Conservation (phyloP, 2,329 filamentous ascomycete genomes). For the Aspergillus persii region DNA sequence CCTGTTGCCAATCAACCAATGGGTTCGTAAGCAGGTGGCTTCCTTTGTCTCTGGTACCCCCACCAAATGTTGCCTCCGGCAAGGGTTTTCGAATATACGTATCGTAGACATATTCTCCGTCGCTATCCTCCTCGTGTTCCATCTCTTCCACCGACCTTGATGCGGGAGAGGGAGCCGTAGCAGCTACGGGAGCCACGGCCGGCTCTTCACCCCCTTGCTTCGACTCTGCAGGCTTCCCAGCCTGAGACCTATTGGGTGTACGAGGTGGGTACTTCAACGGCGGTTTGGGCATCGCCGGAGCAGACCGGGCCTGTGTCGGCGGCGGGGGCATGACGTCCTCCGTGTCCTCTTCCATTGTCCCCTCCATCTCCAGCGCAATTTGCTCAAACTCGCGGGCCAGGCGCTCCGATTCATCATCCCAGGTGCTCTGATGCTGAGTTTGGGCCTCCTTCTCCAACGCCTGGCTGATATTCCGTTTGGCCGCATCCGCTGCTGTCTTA, state of each 20-base stretch:
- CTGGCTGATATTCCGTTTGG: slow-evolving; percentile 34
- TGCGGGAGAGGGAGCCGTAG: slow-evolving; percentile 12
- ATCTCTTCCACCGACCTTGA: neutral
- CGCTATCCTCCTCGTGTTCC: slow-evolving; percentile 41
- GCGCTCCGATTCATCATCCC: slow-evolving; percentile 44
- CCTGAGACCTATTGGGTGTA: slow-evolving; percentile 30
- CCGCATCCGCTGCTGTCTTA: slow-evolving; percentile 32
- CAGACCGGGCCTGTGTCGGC: slow-evolving; percentile 4
- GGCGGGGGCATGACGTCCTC: slow-evolving; percentile 1
- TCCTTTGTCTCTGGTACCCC: neutral
- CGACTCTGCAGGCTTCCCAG: slow-evolving; percentile 2
- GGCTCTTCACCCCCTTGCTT: slow-evolving; percentile 4
- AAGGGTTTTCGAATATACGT: slow-evolving; percentile 56
- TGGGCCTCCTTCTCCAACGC: slow-evolving; percentile 37
- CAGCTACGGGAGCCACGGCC: neutral
- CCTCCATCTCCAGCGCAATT: slow-evolving; percentile 43
- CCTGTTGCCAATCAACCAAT: slow-evolving; percentile 26
- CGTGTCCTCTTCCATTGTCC: slow-evolving; percentile 23
- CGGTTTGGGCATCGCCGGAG: slow-evolving; percentile 23
- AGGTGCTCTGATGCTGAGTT: slow-evolving; percentile 36
- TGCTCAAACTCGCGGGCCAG: slow-evolving; percentile 43
- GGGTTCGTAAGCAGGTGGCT: slow-evolving; percentile 31
- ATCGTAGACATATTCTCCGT: slow-evolving; percentile 61
- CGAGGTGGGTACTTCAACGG: slow-evolving; percentile 39
- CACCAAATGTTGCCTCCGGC: slow-evolving; percentile 18